Conservation (phyloP, 768 basidiomycete genomes). For the Paxillus involutus region DNA sequence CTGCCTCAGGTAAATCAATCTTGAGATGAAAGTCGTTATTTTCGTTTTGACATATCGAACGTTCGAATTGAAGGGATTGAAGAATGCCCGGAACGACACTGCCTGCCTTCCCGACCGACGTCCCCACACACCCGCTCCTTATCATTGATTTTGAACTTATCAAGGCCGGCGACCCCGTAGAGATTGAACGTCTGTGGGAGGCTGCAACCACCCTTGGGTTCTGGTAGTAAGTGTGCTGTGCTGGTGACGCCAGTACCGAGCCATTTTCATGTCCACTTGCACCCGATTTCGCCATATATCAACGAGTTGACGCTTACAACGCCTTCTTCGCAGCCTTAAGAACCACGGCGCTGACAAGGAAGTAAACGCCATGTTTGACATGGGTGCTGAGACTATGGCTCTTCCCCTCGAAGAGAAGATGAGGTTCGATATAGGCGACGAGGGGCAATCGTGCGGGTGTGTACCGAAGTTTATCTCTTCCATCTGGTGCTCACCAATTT, state of each 20-base stretch:
- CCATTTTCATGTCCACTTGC: not conserved
- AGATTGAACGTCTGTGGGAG: slow-evolving; percentile 45
- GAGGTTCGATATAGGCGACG: slow-evolving; percentile 42
- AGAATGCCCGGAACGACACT: slow-evolving; percentile 32
- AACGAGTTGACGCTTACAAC: not conserved
- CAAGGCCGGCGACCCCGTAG: slow-evolving; percentile 32
- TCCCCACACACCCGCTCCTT: slow-evolving; percentile 44
- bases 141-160: slow-evolving; percentile 45
- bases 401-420: slow-evolving; percentile 43
- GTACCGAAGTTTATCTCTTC: not conserved
- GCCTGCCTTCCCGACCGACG: slow-evolving; percentile 46
- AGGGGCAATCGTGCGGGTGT: slow-evolving; percentile 39
- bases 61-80: not conserved
- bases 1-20: not conserved
- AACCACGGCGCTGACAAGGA: slow-evolving; percentile 41
- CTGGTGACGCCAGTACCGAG: not conserved
- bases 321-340: slow-evolving; percentile 33
- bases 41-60: not conserved
- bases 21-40: no score
- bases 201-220: slow-evolving; percentile 51
- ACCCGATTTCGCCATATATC: not conserved
- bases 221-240: slow-evolving; percentile 46
- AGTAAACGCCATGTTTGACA: slow-evolving; percentile 40
- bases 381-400: slow-evolving; percentile 41
- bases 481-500: not conserved